phyloP scores from a whole-genome alignment of 2,329 filamentous ascomycete species.

The Helicocarpus griseus region DNA sequence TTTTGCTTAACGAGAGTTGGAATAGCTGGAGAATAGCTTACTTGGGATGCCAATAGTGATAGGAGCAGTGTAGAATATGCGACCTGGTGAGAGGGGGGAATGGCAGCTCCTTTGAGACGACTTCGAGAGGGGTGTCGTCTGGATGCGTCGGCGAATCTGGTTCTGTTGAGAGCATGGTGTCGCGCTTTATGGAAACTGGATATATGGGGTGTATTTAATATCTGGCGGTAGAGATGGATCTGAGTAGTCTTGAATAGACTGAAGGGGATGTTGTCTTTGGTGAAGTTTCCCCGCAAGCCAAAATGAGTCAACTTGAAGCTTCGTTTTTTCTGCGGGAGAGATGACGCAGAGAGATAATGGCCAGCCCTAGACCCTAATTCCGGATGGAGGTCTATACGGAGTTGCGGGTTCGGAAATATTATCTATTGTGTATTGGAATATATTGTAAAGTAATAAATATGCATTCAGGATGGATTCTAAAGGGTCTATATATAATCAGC shows the following conservation, averaged over 20 bases:
- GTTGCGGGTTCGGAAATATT: background rate
- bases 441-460: no score
- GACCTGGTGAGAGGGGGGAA: slow-evolving; percentile 78
- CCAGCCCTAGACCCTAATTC: background rate
- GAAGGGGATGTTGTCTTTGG: background rate
- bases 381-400: no score
- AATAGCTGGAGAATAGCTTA: slow-evolving; percentile 27
- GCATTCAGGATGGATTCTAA: no score
- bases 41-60: slow-evolving; percentile 81
- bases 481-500: no score
- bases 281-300: background rate
- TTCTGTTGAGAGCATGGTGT: background rate
- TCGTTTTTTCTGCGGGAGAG: background rate
- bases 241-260: background rate
- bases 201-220: background rate
- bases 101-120: slow-evolving; percentile 37
- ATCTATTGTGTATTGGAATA: background rate
- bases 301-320: background rate
- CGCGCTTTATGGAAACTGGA: background rate
- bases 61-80: slow-evolving; percentile 91
- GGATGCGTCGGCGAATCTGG: background rate
- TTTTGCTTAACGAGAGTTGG: background rate
- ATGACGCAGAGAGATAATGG: background rate
- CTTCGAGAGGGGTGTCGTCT: slow-evolving; percentile 4
- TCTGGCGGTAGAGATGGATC: background rate